Evolutionary conservation across 148 eudicot genomes (phyloP).

Genomic region (Silene latifolia): DNA sequence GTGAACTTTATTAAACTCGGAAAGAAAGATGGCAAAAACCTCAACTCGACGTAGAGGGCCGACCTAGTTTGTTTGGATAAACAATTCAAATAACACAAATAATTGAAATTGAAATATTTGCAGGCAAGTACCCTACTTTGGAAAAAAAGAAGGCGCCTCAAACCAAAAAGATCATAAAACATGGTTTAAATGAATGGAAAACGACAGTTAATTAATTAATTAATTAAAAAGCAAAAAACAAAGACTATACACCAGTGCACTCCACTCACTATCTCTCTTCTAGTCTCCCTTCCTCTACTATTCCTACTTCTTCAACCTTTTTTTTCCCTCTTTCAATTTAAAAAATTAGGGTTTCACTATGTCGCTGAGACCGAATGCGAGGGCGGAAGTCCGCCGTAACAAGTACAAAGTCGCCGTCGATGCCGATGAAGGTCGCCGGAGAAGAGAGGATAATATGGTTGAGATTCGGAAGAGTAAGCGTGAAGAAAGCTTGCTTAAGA

Average conservation of each 20-base stretch:
- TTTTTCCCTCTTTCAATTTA: neutral
- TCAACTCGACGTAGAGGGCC: no score
- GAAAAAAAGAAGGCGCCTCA: neutral
- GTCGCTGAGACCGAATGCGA: constrained; percentile 51
- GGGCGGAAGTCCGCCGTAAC: constrained; percentile 53
- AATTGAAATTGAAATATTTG: no score
- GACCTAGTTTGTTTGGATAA: no score
- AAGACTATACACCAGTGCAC: neutral
- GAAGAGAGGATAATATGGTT: constrained; percentile 72
- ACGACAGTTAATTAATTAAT: constrained; percentile 17
- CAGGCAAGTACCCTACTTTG: neutral
- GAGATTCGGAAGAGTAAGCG: constrained; percentile 69
- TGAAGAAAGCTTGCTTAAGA: constrained; percentile 67
- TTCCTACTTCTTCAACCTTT: neutral
- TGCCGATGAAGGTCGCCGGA: constrained; percentile 75
- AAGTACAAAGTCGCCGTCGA: constrained; percentile 70
- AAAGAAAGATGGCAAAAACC: no score
- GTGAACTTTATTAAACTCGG: no score
- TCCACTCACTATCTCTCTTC: neutral
- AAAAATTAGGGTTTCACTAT: constrained; percentile 29
- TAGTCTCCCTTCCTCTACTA: neutral
- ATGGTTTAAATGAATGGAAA: neutral
- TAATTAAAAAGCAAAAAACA: neutral
- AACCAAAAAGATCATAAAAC: neutral
- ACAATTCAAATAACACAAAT: no score